Conservation (phyloP, 179 eudicot species). For the Silene vulgaris region DNA sequence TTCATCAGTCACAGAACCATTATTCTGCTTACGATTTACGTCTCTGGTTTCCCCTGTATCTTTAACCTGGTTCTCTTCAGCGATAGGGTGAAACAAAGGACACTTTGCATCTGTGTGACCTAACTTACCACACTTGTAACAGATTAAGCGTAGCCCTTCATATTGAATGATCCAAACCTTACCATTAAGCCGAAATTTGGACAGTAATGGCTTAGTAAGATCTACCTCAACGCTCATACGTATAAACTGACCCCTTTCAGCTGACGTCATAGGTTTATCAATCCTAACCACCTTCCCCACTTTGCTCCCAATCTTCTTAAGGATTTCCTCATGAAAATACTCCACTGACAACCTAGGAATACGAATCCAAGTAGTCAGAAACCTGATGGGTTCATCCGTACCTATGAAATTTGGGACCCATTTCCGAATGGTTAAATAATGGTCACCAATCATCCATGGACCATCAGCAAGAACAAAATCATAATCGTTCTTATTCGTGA, state of each 20-base stretch:
- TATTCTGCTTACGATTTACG: too few species aligned
- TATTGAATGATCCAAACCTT: slow-evolving; percentile 6
- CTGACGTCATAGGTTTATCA: neutral
- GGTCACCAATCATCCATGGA: neutral
- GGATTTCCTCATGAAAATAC: neutral
- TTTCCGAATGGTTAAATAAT: neutral
- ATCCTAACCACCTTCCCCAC: neutral
- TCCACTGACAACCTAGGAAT: neutral
- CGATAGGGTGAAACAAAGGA: neutral
- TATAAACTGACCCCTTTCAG: neutral
- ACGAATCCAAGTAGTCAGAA: neutral
- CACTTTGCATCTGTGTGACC: neutral
- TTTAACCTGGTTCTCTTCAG: too few species aligned
- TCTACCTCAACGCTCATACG: neutral
- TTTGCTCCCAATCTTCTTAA: neutral
- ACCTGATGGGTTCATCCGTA: neutral
- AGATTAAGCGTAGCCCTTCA: neutral
- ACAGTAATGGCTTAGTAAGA: neutral
- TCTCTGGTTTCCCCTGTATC: too few species aligned
- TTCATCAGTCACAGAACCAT: too few species aligned
- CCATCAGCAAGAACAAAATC: neutral
- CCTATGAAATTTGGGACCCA: slow-evolving; percentile 13
- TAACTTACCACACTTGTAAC: slow-evolving; percentile 2
- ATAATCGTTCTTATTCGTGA: neutral
- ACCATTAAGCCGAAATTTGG: neutral